These are phyloP conservation scores for Dothideomycetes sp. DNA, from an alignment of 2,329 filamentous ascomycete genomes.

Conservation along the genomic window DNA sequence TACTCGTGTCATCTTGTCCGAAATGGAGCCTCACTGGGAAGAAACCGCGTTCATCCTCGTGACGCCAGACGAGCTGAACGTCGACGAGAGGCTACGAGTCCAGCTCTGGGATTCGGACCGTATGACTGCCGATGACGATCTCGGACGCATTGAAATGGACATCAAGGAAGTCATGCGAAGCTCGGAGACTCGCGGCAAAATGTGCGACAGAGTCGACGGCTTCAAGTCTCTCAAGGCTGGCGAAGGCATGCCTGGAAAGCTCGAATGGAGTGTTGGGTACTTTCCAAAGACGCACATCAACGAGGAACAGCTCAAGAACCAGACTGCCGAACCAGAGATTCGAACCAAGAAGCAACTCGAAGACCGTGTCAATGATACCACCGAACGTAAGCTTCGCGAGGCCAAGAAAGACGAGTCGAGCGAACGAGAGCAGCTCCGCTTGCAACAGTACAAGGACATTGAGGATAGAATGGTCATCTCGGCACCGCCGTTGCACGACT, in stretches of 20 bases:
- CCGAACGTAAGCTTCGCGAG: conserved; percentile 55
- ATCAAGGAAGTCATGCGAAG: conserved; percentile 54
- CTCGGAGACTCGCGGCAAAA: conserved; percentile 47
- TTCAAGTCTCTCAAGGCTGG: conserved; percentile 55
- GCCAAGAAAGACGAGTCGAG: conserved; percentile 44
- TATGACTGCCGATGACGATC: conserved; percentile 60
- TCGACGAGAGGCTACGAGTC: conserved; percentile 56
- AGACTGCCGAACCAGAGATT: conserved; percentile 49
- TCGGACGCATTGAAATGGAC: conserved; percentile 61
- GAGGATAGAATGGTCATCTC: conserved; percentile 56
- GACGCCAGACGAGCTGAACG: conserved; percentile 59
- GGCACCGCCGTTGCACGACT: conserved; percentile 51
- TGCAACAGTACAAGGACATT: conserved; percentile 49
- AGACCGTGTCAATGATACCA: conserved; percentile 41
- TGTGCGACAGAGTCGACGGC: conserved; percentile 53
- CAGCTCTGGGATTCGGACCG: conserved; percentile 70
- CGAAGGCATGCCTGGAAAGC: conserved; percentile 56
- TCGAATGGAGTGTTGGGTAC: conserved; percentile 62
- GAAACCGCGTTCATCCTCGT: conserved; percentile 61
- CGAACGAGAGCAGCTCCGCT: conserved; percentile 57
- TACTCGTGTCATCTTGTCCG: conserved; percentile 52
- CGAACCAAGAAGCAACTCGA: conserved; percentile 48
- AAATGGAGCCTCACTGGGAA: conserved; percentile 60
- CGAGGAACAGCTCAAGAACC: conserved; percentile 48
- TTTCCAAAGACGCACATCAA: conserved; percentile 57